Conservation (phyloP, 106 monocot species). For the Dioscorea dumetorum region DNA sequence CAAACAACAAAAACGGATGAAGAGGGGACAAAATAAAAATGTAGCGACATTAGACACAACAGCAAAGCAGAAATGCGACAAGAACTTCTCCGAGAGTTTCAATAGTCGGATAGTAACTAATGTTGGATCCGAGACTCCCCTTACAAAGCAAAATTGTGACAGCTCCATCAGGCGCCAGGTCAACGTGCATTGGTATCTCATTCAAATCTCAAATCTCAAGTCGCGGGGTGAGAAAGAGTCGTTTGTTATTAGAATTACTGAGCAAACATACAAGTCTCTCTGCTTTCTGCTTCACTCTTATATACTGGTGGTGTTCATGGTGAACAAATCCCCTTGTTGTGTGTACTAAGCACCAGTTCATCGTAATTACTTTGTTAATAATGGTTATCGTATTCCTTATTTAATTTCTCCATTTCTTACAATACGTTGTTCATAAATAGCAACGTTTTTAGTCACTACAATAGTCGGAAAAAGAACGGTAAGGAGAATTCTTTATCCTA, state of each 20-base stretch:
- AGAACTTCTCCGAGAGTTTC: conserved; percentile 2
- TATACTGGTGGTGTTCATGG: conserved; percentile 7
- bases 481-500: too few relatives aligned
- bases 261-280: not conserved
- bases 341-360: too few relatives aligned
- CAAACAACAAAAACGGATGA: too few relatives aligned
- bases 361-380: too few relatives aligned
- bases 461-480: too few relatives aligned
- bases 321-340: conserved; percentile 15
- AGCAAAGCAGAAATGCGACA: too few relatives aligned
- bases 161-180: not conserved
- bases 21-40: too few relatives aligned
- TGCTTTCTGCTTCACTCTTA: conserved; percentile 3
- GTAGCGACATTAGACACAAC: too few relatives aligned
- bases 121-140: conserved; percentile 7
- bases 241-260: not conserved
- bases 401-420: too few relatives aligned
- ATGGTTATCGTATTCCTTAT: too few relatives aligned
- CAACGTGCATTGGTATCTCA: not conserved
- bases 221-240: conserved; percentile 5
- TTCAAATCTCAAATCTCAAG: not conserved
- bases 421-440: too few relatives aligned
- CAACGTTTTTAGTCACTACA: too few relatives aligned
- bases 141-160: conserved; percentile 5
- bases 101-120: conserved; percentile 21